Base-by-base conservation (phyloP, 1,284 basidiomycete species). In the Agroathelia rolfsii region DNA sequence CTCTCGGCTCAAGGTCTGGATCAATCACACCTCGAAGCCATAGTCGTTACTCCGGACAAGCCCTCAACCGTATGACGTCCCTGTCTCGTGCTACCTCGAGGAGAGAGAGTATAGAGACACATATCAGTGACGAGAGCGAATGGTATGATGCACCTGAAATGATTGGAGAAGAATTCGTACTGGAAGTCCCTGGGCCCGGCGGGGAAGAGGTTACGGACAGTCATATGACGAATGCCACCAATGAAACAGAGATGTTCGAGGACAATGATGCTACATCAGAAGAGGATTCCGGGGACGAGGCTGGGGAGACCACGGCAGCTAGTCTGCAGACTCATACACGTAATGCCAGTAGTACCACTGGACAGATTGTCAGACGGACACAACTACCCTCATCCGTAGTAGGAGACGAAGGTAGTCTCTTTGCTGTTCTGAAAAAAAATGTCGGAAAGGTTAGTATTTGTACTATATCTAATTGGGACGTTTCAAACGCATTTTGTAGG, bases 391-490 rank as follows among this genome's bases (percentile, higher is more conserved):
- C 69, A 17, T 64, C 64, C 6, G 62, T 70, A n/a, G 59, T 79
- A 11, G 78, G 74, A 2, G 86, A 93, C 38, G 90, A 95, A 58
- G 84, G 87, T 3, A 89, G 84, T 43, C 58, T 95, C 25, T 87
- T 94, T 47, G 62, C 78, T 1, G 76, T 94, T 37, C 58, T 95
- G 33, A 89, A 89, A 61, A 94, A 92, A 61, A 94, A 90, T 49
- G 82, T 95, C 30, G 88, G 88, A 36, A 92, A 90, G 65, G 85
- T 84, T 41, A 36, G 53, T 38, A 37, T 31, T 26, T 23, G 6
- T 24, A 30, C 11, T 37, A 23, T 15, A 7, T 28, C 15, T 8
- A 11, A 25, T 20, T 7, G 20, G 12, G 8, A 20, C 24, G 8
- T 11, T 9, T 11, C 40, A 7, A 30, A 19, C 21, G 6, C 26